Evolutionary conservation across 2,329 filamentous ascomycete genomes (phyloP).

Genomic region (Escovopsis weberi): DNA sequence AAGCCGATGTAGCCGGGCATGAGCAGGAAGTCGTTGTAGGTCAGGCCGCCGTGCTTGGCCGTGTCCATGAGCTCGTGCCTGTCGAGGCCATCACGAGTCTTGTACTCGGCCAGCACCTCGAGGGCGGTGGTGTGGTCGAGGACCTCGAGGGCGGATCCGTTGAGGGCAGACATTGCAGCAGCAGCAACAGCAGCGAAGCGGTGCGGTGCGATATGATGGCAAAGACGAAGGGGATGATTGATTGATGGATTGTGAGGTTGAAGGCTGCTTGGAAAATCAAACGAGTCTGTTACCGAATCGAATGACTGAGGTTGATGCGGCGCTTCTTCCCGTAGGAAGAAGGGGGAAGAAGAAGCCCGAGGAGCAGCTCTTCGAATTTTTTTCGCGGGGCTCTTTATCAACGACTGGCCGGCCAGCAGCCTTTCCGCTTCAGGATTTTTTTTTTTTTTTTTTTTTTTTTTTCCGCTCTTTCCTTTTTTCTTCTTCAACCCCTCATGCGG

Average conservation of each 20-base stretch:
- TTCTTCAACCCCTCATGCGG: no score
- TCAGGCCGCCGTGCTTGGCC: conserved; percentile 80
- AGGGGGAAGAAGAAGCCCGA: conserved; percentile 25
- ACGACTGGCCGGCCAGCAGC: no score
- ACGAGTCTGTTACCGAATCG: conserved; percentile 17
- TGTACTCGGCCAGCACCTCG: conserved; percentile 70
- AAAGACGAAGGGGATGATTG: conserved; percentile 15
- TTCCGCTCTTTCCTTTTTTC: no score
- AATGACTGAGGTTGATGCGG: conserved; percentile 24
- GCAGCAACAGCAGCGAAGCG: no score
- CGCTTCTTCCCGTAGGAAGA: conserved; percentile 41
- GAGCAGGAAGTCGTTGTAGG: conserved; percentile 97
- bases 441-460: no score
- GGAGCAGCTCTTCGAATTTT: conserved; percentile 23
- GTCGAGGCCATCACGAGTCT: conserved; percentile 70
- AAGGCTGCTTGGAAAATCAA: conserved; percentile 20
- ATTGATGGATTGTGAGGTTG: conserved; percentile 21
- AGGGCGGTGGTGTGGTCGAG: conserved; percentile 64
- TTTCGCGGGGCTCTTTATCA: conserved; percentile 14
- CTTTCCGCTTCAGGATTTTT: no score
- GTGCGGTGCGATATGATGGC: conserved; percentile 13
- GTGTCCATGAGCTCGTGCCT: conserved; percentile 81
- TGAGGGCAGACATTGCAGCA: conserved; percentile 47
- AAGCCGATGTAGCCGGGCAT: conserved; percentile 98
- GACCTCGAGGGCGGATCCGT: conserved; percentile 40